A percentile compares a stretch with the other conserved stretches of the same genome.
These are phyloP conservation scores for Gaeumannomyces sp. DNA, from an alignment of 2,329 filamentous ascomycete species.

Conservation along the genomic window DNA sequence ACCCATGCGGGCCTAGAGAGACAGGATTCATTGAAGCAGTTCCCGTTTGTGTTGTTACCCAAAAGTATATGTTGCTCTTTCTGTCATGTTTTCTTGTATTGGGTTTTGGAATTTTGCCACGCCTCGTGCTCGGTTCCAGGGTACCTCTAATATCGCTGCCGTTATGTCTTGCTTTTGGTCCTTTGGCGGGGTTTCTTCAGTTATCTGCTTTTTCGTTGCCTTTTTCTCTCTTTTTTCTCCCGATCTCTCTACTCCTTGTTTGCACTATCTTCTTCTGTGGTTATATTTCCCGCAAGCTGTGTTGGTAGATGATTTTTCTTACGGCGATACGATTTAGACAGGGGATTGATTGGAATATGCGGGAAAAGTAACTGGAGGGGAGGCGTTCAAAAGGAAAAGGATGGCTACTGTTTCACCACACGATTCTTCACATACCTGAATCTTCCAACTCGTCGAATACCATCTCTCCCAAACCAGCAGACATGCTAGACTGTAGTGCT, in stretches of 20 bases:
- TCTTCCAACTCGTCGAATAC: neutral
- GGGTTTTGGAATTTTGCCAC: neutral
- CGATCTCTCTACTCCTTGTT: neutral
- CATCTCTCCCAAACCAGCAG: neutral
- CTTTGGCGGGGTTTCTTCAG: neutral
- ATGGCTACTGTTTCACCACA: neutral
- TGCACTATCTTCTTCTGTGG: neutral
- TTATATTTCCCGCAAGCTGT: neutral
- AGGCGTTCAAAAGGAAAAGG: constrained; percentile 1
- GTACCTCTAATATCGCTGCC: neutral
- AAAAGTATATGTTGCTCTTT: neutral
- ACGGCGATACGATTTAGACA: neutral
- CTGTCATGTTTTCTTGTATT: neutral
- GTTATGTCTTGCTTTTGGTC: neutral
- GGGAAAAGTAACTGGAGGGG: neutral
- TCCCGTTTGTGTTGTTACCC: neutral
- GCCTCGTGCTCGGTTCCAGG: neutral
- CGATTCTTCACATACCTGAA: neutral
- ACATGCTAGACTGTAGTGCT: neutral
- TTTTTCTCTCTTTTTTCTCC: neutral
- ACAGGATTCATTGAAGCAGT: neutral
- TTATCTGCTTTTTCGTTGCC: neutral
- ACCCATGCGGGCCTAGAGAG: neutral
- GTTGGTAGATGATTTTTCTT: neutral
- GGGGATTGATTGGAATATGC: neutral